A percentile compares a stretch with the other conserved stretches of the same genome.
Conservation (phyloP, 2,329 filamentous ascomycete genomes). For the Colletotrichum musae region DNA sequence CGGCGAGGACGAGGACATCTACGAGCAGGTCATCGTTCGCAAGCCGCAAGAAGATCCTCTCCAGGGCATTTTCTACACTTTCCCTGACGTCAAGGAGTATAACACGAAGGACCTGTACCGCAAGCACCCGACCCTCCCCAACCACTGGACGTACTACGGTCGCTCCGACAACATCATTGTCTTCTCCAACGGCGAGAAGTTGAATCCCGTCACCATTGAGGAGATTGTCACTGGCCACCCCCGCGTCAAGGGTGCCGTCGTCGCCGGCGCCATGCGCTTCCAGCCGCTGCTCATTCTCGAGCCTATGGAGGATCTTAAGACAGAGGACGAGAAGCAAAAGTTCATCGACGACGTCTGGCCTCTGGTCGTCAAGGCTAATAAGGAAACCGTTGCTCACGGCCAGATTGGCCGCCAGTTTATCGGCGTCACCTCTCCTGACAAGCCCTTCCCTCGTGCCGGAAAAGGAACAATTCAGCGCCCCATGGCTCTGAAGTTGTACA, state of each 20-base stretch:
- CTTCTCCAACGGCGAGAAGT: constrained; percentile 65
- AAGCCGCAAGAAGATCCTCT: constrained; percentile 53
- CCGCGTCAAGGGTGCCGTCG: constrained; percentile 57
- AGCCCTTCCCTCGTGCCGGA: constrained; percentile 59
- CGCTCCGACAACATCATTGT: constrained; percentile 60
- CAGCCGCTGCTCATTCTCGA: constrained; percentile 65
- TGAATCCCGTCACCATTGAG: constrained; percentile 64
- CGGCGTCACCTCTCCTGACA: constrained; percentile 53
- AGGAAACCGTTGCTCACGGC: constrained; percentile 55
- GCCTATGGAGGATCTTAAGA: constrained; percentile 51
- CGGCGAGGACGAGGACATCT: constrained; percentile 50
- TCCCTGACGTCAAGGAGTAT: constrained; percentile 53
- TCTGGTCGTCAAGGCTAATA: constrained; percentile 58
- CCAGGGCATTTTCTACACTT: constrained; percentile 58
- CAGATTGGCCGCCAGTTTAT: constrained; percentile 59
- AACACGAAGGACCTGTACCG: constrained; percentile 61
- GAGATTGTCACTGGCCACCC: constrained; percentile 55
- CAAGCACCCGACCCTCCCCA: constrained; percentile 54
- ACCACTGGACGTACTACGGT: constrained; percentile 52
- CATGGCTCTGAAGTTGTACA: constrained; percentile 56
- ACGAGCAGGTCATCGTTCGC: constrained; percentile 56
- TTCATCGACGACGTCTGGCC: constrained; percentile 63
- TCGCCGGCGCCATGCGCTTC: constrained; percentile 62
- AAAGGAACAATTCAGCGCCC: constrained; percentile 63
- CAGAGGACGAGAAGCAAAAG: constrained; percentile 39